Evolutionary conservation across 2,329 filamentous ascomycete species (phyloP).

Genomic region (Ophiosphaerella herpotricha): DNA sequence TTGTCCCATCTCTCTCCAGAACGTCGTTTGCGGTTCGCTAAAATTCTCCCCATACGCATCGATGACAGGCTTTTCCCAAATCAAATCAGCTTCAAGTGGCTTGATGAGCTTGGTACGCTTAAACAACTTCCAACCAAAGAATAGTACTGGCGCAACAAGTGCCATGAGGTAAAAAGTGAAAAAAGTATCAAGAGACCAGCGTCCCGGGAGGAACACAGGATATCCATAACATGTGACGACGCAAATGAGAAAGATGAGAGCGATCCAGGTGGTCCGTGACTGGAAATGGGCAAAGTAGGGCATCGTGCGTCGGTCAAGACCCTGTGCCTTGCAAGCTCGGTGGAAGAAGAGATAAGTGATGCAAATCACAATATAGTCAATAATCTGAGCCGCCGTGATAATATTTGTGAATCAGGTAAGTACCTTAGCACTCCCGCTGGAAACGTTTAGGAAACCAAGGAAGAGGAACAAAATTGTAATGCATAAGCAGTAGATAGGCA

Average conservation of each 20-base stretch:
- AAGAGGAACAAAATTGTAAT: conserved; percentile 70
- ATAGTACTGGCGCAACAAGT: conserved; percentile 57
- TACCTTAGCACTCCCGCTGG: conserved; percentile 67
- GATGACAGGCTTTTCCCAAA: conserved; percentile 48
- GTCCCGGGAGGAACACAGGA: conserved; percentile 54
- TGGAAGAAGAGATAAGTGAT: conserved; percentile 65
- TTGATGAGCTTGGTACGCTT: conserved; percentile 59
- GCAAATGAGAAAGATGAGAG: conserved; percentile 54
- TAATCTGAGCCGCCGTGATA: conserved; percentile 69
- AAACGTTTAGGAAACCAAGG: conserved; percentile 76
- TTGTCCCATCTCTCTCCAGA: conserved; percentile 39
- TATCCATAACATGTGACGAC: conserved; percentile 60
- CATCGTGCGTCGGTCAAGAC: conserved; percentile 56
- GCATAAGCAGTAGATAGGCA: conserved; percentile 74
- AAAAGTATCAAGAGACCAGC: conserved; percentile 56
- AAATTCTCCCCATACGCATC: conserved; percentile 52
- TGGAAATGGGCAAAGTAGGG: conserved; percentile 55
- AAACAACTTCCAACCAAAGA: conserved; percentile 66
- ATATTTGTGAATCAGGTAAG: conserved; percentile 74
- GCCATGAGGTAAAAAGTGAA: conserved; percentile 62
- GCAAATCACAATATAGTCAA: conserved; percentile 56
- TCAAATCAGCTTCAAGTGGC: conserved; percentile 56
- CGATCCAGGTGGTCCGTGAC: conserved; percentile 58
- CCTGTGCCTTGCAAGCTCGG: conserved; percentile 53
- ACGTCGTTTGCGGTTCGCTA: conserved; percentile 39